Evolutionary conservation across 2,329 filamentous ascomycete genomes (phyloP).

Genomic region (Dothideomycetidae sp.): DNA sequence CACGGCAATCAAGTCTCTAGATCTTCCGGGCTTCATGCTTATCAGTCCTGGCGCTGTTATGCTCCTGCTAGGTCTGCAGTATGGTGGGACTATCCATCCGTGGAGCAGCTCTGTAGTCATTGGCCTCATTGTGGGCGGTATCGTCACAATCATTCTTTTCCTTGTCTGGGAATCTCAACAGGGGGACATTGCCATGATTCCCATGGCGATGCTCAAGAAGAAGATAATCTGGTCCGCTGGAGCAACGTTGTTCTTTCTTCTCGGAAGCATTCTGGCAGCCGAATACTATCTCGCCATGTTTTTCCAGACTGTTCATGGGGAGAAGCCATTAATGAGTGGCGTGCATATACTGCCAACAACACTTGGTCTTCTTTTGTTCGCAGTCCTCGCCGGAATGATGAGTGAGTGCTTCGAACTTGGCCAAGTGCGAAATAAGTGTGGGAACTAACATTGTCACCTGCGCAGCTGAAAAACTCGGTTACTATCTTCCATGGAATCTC

Average conservation of each 20-base stretch:
- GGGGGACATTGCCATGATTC: constrained; percentile 25
- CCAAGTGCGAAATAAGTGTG: too few species aligned
- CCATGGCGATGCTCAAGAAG: constrained; percentile 20
- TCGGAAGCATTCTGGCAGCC: constrained; percentile 16
- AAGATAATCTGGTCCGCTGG: constrained; percentile 21
- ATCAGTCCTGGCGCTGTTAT: constrained; percentile 35
- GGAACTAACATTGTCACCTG: too few species aligned
- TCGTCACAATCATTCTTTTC: constrained; percentile 19
- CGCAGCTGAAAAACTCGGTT: constrained; percentile 9
- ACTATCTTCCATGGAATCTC: constrained; percentile 9
- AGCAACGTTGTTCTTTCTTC: constrained; percentile 17
- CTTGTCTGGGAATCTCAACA: constrained; percentile 22
- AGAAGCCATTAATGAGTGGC: constrained; percentile 24
- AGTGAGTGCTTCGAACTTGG: too few species aligned
- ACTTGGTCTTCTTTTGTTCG: constrained; percentile 14
- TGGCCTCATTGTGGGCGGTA: constrained; percentile 21
- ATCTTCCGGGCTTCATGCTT: constrained; percentile 33
- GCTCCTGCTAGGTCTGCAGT: constrained; percentile 32
- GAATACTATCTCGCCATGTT: constrained; percentile 25
- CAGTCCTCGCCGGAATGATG: constrained; percentile 13
- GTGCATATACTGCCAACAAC: constrained; percentile 26
- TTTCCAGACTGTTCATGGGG: constrained; percentile 27
- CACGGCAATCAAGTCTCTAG: constrained; percentile 25
- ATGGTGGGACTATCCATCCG: constrained; percentile 19
- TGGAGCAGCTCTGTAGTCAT: constrained; percentile 23